Evolutionary conservation across 495 filamentous ascomycete genomes (phyloP).

Genomic region (Penicillium coffeae): DNA sequence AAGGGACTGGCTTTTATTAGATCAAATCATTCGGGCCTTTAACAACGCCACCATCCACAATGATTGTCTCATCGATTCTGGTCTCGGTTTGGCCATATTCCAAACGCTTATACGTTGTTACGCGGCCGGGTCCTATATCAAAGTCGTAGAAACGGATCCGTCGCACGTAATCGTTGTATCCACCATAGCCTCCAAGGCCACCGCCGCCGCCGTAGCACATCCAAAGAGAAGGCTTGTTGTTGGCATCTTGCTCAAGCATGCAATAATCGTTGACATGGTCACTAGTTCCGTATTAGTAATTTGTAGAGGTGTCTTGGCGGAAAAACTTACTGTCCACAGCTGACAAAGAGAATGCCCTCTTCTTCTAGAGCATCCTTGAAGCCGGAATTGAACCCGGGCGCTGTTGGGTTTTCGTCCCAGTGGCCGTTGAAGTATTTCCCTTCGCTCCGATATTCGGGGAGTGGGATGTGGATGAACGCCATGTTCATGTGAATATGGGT

Average conservation of each 20-base stretch:
- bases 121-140: slow-evolving; percentile 79
- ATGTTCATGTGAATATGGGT: slow-evolving; percentile 90
- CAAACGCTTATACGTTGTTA: slow-evolving; percentile 87
- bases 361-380: slow-evolving; percentile 84
- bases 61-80: slow-evolving; percentile 76
- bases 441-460: slow-evolving; percentile 75
- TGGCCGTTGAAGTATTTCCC: slow-evolving; percentile 54
- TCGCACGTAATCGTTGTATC: slow-evolving; percentile 79
- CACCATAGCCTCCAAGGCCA: slow-evolving; percentile 92
- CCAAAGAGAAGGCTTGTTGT: slow-evolving; percentile 71
- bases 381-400: slow-evolving; percentile 80
- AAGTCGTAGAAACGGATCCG: slow-evolving; percentile 87
- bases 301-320: slow-evolving; percentile 1
- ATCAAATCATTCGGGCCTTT: slow-evolving; percentile 24
- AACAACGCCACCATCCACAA: slow-evolving; percentile 76
- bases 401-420: slow-evolving; percentile 75
- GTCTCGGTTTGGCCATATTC: slow-evolving; percentile 75
- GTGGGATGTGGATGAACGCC: slow-evolving; percentile 95
- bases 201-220: slow-evolving; percentile 94
- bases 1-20: slow-evolving; percentile 2
- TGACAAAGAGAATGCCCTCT: slow-evolving; percentile 79
- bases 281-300: slow-evolving; percentile 31
- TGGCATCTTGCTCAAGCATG: slow-evolving; percentile 52
- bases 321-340: slow-evolving; percentile 76
- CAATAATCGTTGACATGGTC: slow-evolving; percentile 98